These are phyloP conservation scores for Hypholoma fasciculare DNA, from an alignment of 768 basidiomycete genomes.

Conservation along the genomic window DNA sequence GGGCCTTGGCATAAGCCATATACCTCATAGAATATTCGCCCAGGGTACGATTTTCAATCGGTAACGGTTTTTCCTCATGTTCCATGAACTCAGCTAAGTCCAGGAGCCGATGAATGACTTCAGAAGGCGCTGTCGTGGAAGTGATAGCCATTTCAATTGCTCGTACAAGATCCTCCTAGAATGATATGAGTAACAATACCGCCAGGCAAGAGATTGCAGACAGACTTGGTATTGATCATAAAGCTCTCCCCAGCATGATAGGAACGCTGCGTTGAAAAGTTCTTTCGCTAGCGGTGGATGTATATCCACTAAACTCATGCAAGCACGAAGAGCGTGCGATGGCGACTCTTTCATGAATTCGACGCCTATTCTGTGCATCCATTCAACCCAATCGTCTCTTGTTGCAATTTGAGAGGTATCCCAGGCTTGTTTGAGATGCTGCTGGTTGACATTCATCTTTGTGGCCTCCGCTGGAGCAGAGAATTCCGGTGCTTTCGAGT, in stretches of 20 bases:
- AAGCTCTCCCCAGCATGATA: constrained; percentile 95
- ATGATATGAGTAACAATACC: constrained; percentile 8
- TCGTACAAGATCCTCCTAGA: constrained; percentile 90
- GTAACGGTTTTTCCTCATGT: constrained; percentile 94
- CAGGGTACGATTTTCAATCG: constrained; percentile 90
- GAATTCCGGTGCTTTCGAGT: constrained; percentile 64
- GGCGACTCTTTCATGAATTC: constrained; percentile 99
- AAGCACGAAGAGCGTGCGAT: constrained; percentile 95
- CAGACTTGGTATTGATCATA: constrained; percentile 95
- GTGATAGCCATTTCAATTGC: constrained; percentile 87
- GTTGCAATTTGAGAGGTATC: constrained; percentile 77
- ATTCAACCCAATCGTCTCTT: constrained; percentile 90
- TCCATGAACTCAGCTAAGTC: constrained; percentile 99
- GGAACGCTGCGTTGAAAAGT: constrained; percentile 96
- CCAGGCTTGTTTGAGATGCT: constrained; percentile 97
- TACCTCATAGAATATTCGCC: constrained; percentile 93
- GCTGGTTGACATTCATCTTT: constrained; percentile 94
- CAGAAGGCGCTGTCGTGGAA: constrained; percentile 74
- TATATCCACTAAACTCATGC: constrained; percentile 90
- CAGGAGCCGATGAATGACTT: constrained; percentile 87
- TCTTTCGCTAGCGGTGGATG: constrained; percentile 91
- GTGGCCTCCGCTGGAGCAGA: constrained; percentile 84
- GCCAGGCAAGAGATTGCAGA: background rate
- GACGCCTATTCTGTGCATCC: constrained; percentile 91
- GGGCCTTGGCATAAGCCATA: constrained; percentile 94